These are phyloP conservation scores for Psidium guajava DNA, from an alignment of 345 rosid species.

Conservation along the genomic window DNA sequence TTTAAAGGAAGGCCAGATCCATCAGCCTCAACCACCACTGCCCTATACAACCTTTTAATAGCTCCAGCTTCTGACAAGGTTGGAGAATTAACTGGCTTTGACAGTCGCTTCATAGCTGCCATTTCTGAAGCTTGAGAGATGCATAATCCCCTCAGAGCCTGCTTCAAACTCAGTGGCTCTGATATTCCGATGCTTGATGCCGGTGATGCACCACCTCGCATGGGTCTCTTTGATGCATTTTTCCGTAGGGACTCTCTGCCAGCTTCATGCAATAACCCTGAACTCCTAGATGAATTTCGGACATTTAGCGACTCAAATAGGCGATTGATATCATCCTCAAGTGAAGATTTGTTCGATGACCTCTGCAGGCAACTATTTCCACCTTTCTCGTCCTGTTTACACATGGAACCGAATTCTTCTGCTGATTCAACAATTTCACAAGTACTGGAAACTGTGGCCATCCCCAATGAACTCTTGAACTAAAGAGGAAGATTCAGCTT, in stretches of 20 bases:
- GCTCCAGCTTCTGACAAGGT: conserved; percentile 45
- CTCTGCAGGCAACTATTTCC: conserved; percentile 11
- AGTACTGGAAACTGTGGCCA: conserved; percentile 24
- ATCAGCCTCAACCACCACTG: conserved; percentile 55
- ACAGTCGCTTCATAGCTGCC: conserved; percentile 73
- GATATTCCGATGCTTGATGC: conserved; percentile 59
- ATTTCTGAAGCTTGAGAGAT: conserved; percentile 79
- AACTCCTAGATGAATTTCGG: conserved; percentile 29
- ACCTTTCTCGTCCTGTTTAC: conserved; percentile 1
- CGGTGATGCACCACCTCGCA: conserved; percentile 46
- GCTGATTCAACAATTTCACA: conserved; percentile 51
- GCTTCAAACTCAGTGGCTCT: conserved; percentile 64
- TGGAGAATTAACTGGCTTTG: conserved; percentile 34
- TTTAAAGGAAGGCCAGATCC: conserved; percentile 30
- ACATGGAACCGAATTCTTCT: conserved; percentile 17
- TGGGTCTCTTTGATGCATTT: conserved; percentile 66
- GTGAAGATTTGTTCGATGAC: conserved; percentile 35
- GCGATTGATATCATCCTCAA: conserved; percentile 65
- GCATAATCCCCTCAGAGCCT: conserved; percentile 72
- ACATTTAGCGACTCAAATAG: conserved; percentile 51
- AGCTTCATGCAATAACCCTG: conserved; percentile 9
- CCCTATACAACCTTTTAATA: conserved; percentile 48
- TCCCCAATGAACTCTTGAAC: conserved; percentile 8
- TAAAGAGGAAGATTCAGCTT: not conserved
- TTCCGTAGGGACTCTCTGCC: conserved; percentile 29